A percentile compares a stretch with the other conserved stretches of the same genome.
These are phyloP conservation scores for Geotrichum candidum DNA, from an alignment of 1,139 yeast genomes.

Conservation along the genomic window DNA sequence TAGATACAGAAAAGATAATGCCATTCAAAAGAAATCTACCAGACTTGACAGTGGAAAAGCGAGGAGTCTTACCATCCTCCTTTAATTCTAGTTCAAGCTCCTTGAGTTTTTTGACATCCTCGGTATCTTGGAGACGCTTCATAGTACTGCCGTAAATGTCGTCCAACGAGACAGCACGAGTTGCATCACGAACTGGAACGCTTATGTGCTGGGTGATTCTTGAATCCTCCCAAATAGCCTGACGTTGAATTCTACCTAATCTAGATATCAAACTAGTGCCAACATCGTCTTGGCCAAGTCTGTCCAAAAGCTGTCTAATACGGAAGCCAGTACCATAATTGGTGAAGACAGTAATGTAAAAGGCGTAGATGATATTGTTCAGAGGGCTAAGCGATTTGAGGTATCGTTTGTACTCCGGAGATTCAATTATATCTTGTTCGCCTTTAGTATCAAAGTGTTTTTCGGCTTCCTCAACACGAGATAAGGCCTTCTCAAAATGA, in stretches of 20 bases:
- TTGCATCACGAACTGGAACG: conserved; percentile 22
- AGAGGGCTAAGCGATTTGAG: conserved; percentile 22
- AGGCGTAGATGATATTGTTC: conserved; percentile 25
- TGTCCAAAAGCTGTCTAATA: conserved; percentile 26
- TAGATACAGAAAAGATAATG: conserved; percentile 27
- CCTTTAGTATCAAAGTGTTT: conserved; percentile 7
- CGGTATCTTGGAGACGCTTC: conserved; percentile 24
- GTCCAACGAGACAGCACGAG: conserved; percentile 26
- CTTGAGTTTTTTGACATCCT: conserved; percentile 25
- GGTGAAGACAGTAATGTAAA: conserved; percentile 29
- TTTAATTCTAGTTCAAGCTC: conserved; percentile 27
- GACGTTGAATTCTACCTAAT: conserved; percentile 26
- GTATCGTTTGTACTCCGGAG: conserved; percentile 18
- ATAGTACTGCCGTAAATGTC: conserved; percentile 19
- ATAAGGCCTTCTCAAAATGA: conserved; percentile 8
- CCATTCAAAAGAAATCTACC: conserved; percentile 30
- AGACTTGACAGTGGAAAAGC: conserved; percentile 23
- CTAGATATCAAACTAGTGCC: conserved; percentile 19
- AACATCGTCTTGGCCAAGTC: conserved; percentile 19
- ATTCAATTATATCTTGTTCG: conserved; percentile 16
- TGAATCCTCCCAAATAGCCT: conserved; percentile 29
- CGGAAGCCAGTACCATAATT: conserved; percentile 32
- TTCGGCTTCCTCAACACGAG: conserved; percentile 12
- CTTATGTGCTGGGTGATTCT: conserved; percentile 18
- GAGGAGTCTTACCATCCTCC: conserved; percentile 13